Conservation (phyloP, 2,329 filamentous ascomycete genomes). For the Phialemoniopsis sp. region DNA sequence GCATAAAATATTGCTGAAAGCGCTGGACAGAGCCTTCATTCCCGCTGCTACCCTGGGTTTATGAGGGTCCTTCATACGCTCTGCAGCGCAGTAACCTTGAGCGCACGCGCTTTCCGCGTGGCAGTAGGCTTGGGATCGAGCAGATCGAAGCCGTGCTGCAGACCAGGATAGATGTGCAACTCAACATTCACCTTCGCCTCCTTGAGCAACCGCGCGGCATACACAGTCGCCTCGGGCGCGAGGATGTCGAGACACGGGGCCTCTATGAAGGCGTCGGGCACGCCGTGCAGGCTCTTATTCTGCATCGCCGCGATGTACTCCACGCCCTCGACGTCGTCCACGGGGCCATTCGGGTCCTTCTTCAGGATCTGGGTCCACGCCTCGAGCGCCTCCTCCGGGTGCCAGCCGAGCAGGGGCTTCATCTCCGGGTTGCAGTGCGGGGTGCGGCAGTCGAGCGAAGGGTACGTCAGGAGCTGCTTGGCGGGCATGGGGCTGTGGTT, state of each 20-base stretch:
- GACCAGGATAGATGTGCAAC: conserved; percentile 32
- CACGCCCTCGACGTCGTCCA: conserved; percentile 3
- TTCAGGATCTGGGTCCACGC: conserved; percentile 19
- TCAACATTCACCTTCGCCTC: conserved; percentile 27
- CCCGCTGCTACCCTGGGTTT: no score
- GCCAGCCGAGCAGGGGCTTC: conserved; percentile 14
- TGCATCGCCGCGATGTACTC: conserved; percentile 16
- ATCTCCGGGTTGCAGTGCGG: conserved; percentile 6
- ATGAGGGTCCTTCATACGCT: no score
- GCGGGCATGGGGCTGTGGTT: conserved; percentile 19
- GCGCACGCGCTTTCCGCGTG: no score
- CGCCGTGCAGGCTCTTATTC: conserved; percentile 13
- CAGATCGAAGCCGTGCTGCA: conserved; percentile 31
- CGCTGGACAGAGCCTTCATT: no score
- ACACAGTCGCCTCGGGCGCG: conserved; percentile 23
- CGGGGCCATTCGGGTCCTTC: not conserved
- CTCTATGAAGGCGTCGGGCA: conserved; percentile 33
- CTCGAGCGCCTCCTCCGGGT: conserved; percentile 10
- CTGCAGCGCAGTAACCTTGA: no score
- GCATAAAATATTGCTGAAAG: no score
- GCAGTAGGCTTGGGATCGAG: no score
- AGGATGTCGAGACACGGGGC: conserved; percentile 33
- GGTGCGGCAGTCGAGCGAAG: conserved; percentile 31
- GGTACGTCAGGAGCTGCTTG: conserved; percentile 27
- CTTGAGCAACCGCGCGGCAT: conserved; percentile 21